These are phyloP conservation scores for Tetradesmus obliquus DNA, from an alignment of 139 green algal genomes.

Conservation along the genomic window DNA sequence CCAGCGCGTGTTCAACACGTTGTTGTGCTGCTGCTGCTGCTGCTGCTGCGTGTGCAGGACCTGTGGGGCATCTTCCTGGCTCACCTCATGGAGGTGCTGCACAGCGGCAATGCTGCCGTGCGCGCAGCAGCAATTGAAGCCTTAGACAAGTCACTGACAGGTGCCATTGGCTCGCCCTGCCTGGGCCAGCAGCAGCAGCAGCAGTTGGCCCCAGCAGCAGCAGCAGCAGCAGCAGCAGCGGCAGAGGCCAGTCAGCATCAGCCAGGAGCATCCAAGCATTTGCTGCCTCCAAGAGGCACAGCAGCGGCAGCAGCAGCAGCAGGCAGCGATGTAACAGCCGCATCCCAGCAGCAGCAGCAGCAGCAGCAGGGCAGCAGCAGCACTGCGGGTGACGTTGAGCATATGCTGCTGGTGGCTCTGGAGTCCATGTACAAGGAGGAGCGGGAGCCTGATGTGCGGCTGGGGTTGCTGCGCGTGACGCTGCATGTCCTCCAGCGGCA, in stretches of 20 bases:
- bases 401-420: conserved; percentile 86
- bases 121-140: conserved; percentile 75
- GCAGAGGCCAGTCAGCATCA: not conserved
- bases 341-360: not conserved
- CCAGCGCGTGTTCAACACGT: too few relatives aligned
- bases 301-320: not conserved
- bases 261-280: not conserved
- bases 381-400: conserved; percentile 68
- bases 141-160: conserved; percentile 72
- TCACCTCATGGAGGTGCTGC: conserved; percentile 80
- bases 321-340: not conserved
- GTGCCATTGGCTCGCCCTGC: conserved; percentile 53
- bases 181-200: not conserved
- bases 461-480: conserved; percentile 77
- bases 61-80: conserved; percentile 86
- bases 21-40: too few relatives aligned
- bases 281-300: not conserved
- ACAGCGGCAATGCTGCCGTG: conserved; percentile 53
- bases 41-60: conserved; percentile 62
- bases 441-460: conserved; percentile 72
- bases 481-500: conserved; percentile 82
- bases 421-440: conserved; percentile 75
- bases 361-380: not conserved
- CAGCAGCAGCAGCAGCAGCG: not conserved
- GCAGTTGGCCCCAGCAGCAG: not conserved